These are phyloP conservation scores for Diaporthe caulivora DNA, from an alignment of 2,329 filamentous ascomycete genomes.

Conservation along the genomic window DNA sequence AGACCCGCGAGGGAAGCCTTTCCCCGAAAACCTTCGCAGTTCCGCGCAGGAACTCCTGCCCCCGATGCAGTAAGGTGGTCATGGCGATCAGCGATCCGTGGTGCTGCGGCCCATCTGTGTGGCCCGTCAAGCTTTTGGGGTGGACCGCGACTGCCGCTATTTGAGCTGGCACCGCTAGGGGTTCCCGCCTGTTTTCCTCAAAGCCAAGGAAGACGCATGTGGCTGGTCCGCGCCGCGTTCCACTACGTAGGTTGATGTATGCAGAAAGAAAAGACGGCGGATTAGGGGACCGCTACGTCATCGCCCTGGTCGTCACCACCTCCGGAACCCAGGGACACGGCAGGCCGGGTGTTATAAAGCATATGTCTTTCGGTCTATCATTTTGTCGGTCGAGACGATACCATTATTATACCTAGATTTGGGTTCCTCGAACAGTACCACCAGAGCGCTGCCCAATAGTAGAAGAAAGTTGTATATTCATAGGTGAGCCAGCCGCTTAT, in stretches of 20 bases:
- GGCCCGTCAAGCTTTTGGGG: background rate
- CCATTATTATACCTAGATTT: background rate
- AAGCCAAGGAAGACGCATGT: slow-evolving; percentile 13
- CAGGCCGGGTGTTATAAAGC: background rate
- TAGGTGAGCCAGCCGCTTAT: background rate
- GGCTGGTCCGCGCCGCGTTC: slow-evolving; percentile 16
- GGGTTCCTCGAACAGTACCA: background rate
- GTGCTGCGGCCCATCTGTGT: background rate
- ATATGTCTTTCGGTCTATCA: background rate
- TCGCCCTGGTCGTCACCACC: slow-evolving; percentile 7
- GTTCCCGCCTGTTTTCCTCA: background rate
- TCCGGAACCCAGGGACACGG: background rate
- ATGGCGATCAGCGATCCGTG: slow-evolving; percentile 6
- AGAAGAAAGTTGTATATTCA: background rate
- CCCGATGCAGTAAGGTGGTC: slow-evolving; percentile 10
- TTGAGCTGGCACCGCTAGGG: background rate
- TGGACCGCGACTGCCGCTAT: slow-evolving; percentile 19
- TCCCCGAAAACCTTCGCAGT: slow-evolving; percentile 17
- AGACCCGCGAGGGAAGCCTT: background rate
- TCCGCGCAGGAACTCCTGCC: background rate
- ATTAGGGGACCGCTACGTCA: slow-evolving; percentile 27
- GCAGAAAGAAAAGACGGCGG: slow-evolving; percentile 1
- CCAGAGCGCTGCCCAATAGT: background rate
- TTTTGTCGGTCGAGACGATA: background rate
- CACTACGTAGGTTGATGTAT: background rate